A percentile compares a stretch with the other conserved stretches of the same genome.
Evolutionary conservation across 805 yeast species (phyloP).

Genomic region (Suhomyces tanzawaensis): DNA sequence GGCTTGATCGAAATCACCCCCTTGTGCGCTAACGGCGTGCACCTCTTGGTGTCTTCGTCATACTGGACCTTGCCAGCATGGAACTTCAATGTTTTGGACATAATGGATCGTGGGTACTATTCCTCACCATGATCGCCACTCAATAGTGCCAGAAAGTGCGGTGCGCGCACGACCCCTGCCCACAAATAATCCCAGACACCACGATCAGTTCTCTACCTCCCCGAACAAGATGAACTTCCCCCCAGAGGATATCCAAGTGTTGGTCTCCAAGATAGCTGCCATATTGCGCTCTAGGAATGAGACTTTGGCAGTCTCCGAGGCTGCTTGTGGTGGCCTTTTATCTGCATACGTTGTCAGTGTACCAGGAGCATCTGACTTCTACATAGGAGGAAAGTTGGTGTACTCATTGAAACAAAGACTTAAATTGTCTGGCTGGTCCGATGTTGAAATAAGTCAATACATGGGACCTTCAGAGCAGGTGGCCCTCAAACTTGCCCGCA

Average conservation of each 20-base stretch:
- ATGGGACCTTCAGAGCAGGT: conserved; percentile 82
- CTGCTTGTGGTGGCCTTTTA: conserved; percentile 86
- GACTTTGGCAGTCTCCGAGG: conserved; percentile 79
- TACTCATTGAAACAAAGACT: conserved; percentile 75
- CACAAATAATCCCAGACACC: not conserved
- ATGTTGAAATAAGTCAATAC: conserved; percentile 63
- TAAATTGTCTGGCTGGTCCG: conserved; percentile 76
- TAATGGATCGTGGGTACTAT: too few species aligned
- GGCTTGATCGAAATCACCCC: conserved; percentile 63
- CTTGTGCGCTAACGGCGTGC: conserved; percentile 68
- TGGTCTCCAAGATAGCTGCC: conserved; percentile 58
- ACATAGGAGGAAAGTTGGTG: conserved; percentile 79
- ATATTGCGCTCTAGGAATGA: conserved; percentile 52
- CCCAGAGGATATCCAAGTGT: conserved; percentile 48
- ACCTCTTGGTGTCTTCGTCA: conserved; percentile 57
- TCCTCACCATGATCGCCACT: too few species aligned
- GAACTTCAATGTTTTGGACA: conserved; percentile 45
- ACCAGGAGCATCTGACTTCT: conserved; percentile 83
- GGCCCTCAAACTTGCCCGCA: conserved; percentile 73
- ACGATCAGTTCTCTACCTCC: too few species aligned
- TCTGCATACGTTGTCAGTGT: conserved; percentile 78
- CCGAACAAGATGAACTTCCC: conserved; percentile 46
- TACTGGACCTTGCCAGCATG: conserved; percentile 77
- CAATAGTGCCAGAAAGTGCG: too few species aligned
- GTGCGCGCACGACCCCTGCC: too few species aligned